phyloP scores from a whole-genome alignment of 2,329 filamentous ascomycete genomes.

The Purpureocillium lavendulum region DNA sequence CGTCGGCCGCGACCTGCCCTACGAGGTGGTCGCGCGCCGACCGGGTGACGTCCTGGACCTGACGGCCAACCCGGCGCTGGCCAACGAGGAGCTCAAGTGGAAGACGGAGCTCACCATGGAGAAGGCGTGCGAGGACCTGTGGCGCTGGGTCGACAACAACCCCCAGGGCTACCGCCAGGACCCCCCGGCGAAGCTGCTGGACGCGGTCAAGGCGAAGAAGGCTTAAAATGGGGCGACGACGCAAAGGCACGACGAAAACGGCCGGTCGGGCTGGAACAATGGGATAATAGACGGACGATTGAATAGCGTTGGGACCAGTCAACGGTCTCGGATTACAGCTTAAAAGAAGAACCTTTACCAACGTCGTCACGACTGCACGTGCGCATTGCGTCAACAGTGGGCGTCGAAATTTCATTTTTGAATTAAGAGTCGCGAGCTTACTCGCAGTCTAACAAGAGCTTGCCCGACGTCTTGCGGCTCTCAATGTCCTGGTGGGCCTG shows the following conservation, averaged over 20 bases:
- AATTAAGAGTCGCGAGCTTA: constrained; percentile 9
- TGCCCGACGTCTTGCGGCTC: constrained; percentile 74
- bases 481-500: constrained; percentile 73
- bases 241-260: background rate
- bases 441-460: constrained; percentile 64
- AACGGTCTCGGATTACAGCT: no score
- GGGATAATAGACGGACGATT: background rate
- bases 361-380: background rate
- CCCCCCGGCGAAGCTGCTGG: constrained; percentile 75
- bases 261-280: background rate
- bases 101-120: constrained; percentile 86
- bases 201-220: constrained; percentile 40
- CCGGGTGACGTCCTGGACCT: constrained; percentile 90
- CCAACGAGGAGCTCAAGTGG: constrained; percentile 86
- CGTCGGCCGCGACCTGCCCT: constrained; percentile 77
- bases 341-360: background rate
- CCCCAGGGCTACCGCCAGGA: constrained; percentile 89
- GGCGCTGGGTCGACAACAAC: constrained; percentile 97
- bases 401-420: no score
- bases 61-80: constrained; percentile 81
- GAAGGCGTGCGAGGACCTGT: constrained; percentile 87
- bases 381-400: no score
- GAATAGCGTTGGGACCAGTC: background rate
- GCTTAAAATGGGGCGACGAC: background rate
- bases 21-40: constrained; percentile 75